Base-by-base conservation (phyloP, 1,139 yeast species). In the Yamadazyma kanchanaburiensis region DNA sequence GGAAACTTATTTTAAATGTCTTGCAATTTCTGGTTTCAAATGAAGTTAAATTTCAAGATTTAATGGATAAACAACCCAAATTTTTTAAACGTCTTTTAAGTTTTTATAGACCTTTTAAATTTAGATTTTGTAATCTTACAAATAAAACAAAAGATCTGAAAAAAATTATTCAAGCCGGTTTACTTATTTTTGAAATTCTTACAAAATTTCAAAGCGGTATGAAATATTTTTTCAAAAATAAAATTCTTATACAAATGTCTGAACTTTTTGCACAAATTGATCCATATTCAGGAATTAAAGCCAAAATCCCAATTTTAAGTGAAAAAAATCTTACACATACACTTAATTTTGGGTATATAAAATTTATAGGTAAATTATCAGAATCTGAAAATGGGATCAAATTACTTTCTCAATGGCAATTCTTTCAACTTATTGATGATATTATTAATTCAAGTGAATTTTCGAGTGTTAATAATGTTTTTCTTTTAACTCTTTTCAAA, bases 81-180 rank as follows among this genome's bases (percentile, higher is more conserved):
- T 87, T 91, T 46, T 70, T 89, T 54, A 89, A 91, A 49, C 63
- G 96, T 33, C 55, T 91, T 19, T 58, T 89, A 47, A 84, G 95
- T 3, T 94, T 91, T 51, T 91, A 80, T 51, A 69, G 97, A 28
- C 98, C 99, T 0, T 83, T 89, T 58, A 88, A 91, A 53, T 80
- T 80, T 48, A 61, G 96, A 35, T 91, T 87, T 53, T 81, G 95
- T 8, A 74, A 74, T 12, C 66, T 60, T 9, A 31, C 43, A 0
- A 29, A 35, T 1, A 39, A 38, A 22, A 12, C 37, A 1, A 66
- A 68, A 24, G 61, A 68, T 34, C 64, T 77, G 21, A 64, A 74
- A 32, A 67, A 70, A 34, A 85, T 81, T 42, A 71, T 84, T 16
- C 71, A 66, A 30, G 79, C 82, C 6, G 96, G 96, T 0, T 74